Percentiles rank a stretch among this genome's conserved stretches.
Evolutionary conservation across 2,329 filamentous ascomycete genomes (phyloP).

Genomic region (Fusarium cyanostomum): DNA sequence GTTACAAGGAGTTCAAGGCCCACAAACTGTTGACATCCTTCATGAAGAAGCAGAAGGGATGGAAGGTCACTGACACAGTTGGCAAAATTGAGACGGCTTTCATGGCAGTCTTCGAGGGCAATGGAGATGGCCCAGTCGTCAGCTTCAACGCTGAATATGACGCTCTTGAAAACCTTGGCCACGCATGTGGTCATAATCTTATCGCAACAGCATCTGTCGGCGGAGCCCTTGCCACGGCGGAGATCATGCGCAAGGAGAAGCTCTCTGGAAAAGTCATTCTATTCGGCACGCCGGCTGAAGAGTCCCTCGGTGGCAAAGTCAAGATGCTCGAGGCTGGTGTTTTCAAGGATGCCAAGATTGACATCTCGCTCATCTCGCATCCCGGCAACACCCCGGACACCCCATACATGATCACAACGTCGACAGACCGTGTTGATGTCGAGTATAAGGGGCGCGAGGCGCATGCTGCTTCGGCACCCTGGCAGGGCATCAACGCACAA

Average conservation of each 20-base stretch:
- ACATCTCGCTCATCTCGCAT: constrained; percentile 37
- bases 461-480: constrained; percentile 30
- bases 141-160: constrained; percentile 55
- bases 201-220: constrained; percentile 31
- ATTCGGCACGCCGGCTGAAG: constrained; percentile 36
- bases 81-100: constrained; percentile 57
- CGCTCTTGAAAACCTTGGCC: constrained; percentile 27
- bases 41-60: constrained; percentile 46
- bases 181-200: constrained; percentile 37
- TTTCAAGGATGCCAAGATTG: constrained; percentile 32
- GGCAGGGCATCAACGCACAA: constrained; percentile 35
- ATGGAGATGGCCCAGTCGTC: constrained; percentile 49
- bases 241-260: constrained; percentile 33
- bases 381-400: constrained; percentile 24
- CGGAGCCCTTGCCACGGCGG: constrained; percentile 27
- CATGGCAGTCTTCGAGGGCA: constrained; percentile 52
- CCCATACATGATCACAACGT: constrained; percentile 26
- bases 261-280: constrained; percentile 31
- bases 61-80: constrained; percentile 53
- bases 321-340: constrained; percentile 34
- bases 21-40: constrained; percentile 53
- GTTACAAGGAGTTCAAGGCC: constrained; percentile 54
- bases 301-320: constrained; percentile 33
- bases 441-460: constrained; percentile 25
- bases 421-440: constrained; percentile 31